Percentiles rank a stretch among this genome's conserved stretches.
Evolutionary conservation across 805 yeast genomes (phyloP).

Genomic region (Scheffersomyces lignosus): DNA sequence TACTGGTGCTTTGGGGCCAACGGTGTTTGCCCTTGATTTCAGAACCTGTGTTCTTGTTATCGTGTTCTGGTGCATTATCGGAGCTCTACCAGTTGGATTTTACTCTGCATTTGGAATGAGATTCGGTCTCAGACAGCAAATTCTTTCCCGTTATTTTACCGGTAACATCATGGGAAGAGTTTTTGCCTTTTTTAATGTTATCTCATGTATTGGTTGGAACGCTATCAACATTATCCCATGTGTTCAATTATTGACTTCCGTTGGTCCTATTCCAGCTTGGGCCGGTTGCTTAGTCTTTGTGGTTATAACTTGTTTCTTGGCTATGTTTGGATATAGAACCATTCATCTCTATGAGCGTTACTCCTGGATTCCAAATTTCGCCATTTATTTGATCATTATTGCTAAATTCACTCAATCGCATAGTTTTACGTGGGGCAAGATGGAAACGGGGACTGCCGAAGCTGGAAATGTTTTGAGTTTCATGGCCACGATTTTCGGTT

Average conservation of each 20-base stretch:
- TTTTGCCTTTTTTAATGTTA: slow-evolving; percentile 27
- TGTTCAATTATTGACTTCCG: slow-evolving; percentile 27
- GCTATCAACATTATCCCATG: slow-evolving; percentile 31
- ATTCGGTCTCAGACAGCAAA: slow-evolving; percentile 18
- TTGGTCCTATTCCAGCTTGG: slow-evolving; percentile 34
- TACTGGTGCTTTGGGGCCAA: slow-evolving; percentile 15
- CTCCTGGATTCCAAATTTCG: slow-evolving; percentile 33
- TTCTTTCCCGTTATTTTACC: slow-evolving; percentile 29
- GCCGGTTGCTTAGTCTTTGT: slow-evolving; percentile 36
- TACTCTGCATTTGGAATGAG: slow-evolving; percentile 14
- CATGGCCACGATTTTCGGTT: slow-evolving; percentile 30
- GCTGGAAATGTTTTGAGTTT: slow-evolving; percentile 32
- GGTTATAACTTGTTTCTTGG: slow-evolving; percentile 24
- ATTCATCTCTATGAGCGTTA: slow-evolving; percentile 32
- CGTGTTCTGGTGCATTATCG: slow-evolving; percentile 10
- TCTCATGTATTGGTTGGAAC: slow-evolving; percentile 36
- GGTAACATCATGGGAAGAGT: slow-evolving; percentile 32
- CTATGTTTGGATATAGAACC: slow-evolving; percentile 32
- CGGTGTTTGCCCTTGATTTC: slow-evolving; percentile 13
- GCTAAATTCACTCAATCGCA: slow-evolving; percentile 26
- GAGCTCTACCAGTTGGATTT: slow-evolving; percentile 16
- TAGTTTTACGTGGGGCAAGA: slow-evolving; percentile 22
- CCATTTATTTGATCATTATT: slow-evolving; percentile 26
- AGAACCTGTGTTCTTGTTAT: slow-evolving; percentile 11
- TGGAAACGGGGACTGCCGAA: slow-evolving; percentile 24